Evolutionary conservation across 2,329 filamentous ascomycete genomes (phyloP).

Genomic region (Colletotrichum navitas): DNA sequence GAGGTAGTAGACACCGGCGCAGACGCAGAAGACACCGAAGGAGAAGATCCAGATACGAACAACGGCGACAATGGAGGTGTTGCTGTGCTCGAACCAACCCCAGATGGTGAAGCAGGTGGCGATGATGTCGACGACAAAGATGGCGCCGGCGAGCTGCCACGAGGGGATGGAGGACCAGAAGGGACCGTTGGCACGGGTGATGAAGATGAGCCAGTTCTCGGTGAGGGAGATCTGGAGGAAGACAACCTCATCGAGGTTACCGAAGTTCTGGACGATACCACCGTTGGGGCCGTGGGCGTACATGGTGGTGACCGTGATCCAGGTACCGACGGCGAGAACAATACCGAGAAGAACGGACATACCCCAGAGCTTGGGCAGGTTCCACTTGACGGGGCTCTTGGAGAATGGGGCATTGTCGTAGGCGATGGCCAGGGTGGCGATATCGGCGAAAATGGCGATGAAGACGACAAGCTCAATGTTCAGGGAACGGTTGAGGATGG

Average conservation of each 20-base stretch:
- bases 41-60: slow-evolving; percentile 94
- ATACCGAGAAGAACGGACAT: slow-evolving; percentile 88
- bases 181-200: slow-evolving; percentile 91
- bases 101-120: slow-evolving; percentile 89
- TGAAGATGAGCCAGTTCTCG: slow-evolving; percentile 97
- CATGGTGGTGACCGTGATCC: slow-evolving; percentile 92
- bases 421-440: slow-evolving; percentile 90
- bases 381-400: slow-evolving; percentile 83
- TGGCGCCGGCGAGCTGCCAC: slow-evolving; percentile 84
- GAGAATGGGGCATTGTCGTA: slow-evolving; percentile 80
- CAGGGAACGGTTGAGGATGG: slow-evolving; percentile 84
- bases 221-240: slow-evolving; percentile 93
- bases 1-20: slow-evolving; percentile 81
- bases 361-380: slow-evolving; percentile 92
- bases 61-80: slow-evolving; percentile 84
- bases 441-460: slow-evolving; percentile 94
- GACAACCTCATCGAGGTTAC: slow-evolving; percentile 83
- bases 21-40: slow-evolving; percentile 87
- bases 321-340: slow-evolving; percentile 85
- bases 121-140: slow-evolving; percentile 84
- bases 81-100: slow-evolving; percentile 78
- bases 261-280: slow-evolving; percentile 91
- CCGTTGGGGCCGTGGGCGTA: slow-evolving; percentile 75
- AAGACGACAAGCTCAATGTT: slow-evolving; percentile 92
- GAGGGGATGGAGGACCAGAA: slow-evolving; percentile 93